Evolutionary conservation across 345 rosid genomes (phyloP).

Genomic region (Hibiscus mutabilis): DNA sequence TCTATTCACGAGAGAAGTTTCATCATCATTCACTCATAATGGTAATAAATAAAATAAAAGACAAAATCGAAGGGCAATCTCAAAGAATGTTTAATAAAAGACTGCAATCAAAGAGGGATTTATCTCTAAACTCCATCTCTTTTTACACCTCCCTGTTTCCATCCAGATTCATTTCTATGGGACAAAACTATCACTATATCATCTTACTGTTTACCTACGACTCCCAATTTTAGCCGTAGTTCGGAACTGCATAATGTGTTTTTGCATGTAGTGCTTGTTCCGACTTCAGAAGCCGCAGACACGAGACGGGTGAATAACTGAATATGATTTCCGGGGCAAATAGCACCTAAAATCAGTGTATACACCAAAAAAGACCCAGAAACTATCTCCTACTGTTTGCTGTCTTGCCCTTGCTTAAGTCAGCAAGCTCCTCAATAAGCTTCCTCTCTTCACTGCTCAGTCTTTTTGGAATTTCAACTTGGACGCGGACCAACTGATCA

Average conservation of each 20-base stretch:
- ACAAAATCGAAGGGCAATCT: constrained; percentile 11
- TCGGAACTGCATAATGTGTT: constrained; percentile 10
- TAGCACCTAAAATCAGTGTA: background rate
- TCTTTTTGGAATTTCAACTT: constrained; percentile 92
- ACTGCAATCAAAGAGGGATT: background rate
- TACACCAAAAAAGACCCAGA: background rate
- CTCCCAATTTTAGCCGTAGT: background rate
- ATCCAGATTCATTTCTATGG: background rate
- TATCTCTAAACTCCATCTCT: background rate
- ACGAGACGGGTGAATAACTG: background rate
- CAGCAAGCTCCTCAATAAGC: constrained; percentile 83
- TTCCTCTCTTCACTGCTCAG: constrained; percentile 81
- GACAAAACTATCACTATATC: constrained; percentile 5
- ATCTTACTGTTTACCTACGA: background rate
- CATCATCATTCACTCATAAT: background rate
- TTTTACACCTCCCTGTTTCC: background rate
- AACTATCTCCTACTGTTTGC: constrained; percentile 62
- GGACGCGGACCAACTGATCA: constrained; percentile 93
- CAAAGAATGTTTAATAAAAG: constrained; percentile 2
- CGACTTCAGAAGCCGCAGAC: background rate
- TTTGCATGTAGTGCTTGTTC: background rate
- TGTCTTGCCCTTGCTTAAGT: constrained; percentile 78
- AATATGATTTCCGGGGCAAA: background rate
- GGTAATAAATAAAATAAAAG: background rate
- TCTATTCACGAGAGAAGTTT: too few relatives aligned